Conservation (phyloP, 768 basidiomycete genomes). For the Lentinula guzmanii region DNA sequence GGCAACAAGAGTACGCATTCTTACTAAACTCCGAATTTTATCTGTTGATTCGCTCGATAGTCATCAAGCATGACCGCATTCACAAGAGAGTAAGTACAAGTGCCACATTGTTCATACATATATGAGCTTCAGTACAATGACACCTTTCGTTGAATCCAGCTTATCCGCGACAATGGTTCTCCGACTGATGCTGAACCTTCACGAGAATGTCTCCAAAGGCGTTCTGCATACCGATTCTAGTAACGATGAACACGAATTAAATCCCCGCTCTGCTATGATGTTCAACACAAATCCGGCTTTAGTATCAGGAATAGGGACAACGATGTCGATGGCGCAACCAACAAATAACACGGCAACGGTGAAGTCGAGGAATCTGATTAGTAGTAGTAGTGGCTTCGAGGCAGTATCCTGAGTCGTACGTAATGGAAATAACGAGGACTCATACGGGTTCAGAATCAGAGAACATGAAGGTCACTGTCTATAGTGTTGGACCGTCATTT, state of each 20-base stretch:
- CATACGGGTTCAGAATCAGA: no score
- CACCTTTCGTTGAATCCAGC: not conserved
- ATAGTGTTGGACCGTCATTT: not conserved
- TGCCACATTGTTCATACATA: not conserved
- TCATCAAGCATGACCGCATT: slow-evolving; percentile 2
- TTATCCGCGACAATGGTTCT: slow-evolving; percentile 5
- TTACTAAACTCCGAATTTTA: not conserved
- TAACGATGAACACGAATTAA: not conserved
- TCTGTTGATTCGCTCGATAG: not conserved
- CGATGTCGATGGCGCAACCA: no score
- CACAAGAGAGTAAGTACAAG: not conserved
- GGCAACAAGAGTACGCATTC: not conserved
- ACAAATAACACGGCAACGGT: no score
- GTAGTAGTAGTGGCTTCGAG: no score
- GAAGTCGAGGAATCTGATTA: no score
- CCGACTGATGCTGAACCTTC: slow-evolving; percentile 8
- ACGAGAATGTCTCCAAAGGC: not conserved
- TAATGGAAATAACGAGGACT: no score
- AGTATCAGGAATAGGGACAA: no score
- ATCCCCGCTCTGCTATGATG: not conserved
- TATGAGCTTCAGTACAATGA: no score
- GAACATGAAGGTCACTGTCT: no score
- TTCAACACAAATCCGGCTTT: not conserved
- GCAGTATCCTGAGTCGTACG: no score
- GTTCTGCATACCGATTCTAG: not conserved